phyloP scores from a whole-genome alignment of 2,329 filamentous ascomycete species.

The Talaromyces pinophilus region DNA sequence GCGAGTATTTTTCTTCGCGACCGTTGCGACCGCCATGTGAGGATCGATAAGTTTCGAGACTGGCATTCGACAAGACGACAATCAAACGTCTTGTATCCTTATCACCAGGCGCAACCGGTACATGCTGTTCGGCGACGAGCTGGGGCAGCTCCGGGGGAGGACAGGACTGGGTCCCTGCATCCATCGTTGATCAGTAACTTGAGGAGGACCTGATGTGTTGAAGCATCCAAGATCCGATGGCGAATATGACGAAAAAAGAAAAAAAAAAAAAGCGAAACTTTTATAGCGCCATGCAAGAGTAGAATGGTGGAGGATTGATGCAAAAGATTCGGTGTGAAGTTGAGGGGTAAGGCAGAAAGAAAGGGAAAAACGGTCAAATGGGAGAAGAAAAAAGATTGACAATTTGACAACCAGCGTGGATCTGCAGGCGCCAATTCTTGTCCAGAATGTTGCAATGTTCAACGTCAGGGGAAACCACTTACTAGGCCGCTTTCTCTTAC shows the following conservation, averaged over 20 bases:
- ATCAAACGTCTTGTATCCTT: slow-evolving; percentile 91
- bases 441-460: not conserved
- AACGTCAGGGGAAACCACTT: slow-evolving; percentile 27
- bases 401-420: not conserved
- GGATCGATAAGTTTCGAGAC: slow-evolving; percentile 95
- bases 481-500: slow-evolving; percentile 45
- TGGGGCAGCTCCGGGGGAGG: slow-evolving; percentile 88
- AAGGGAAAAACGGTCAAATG: not conserved
- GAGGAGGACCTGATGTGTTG: slow-evolving; percentile 15
- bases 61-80: slow-evolving; percentile 94
- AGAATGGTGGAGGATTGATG: not conserved
- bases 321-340: not conserved
- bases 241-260: slow-evolving; percentile 13
- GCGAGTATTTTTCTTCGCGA: slow-evolving; percentile 91
- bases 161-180: slow-evolving; percentile 84
- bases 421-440: slow-evolving; percentile 2
- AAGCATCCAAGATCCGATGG: slow-evolving; percentile 18
- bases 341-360: slow-evolving; percentile 8
- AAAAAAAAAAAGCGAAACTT: not conserved
- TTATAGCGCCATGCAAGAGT: slow-evolving; percentile 12
- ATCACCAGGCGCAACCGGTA: slow-evolving; percentile 78
- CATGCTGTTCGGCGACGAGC: slow-evolving; percentile 89
- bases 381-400: slow-evolving; percentile 14
- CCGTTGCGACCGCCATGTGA: slow-evolving; percentile 67
- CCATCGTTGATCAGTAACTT: slow-evolving; percentile 21